Conservation (phyloP, 805 yeast genomes). For the Candida germanica region DNA sequence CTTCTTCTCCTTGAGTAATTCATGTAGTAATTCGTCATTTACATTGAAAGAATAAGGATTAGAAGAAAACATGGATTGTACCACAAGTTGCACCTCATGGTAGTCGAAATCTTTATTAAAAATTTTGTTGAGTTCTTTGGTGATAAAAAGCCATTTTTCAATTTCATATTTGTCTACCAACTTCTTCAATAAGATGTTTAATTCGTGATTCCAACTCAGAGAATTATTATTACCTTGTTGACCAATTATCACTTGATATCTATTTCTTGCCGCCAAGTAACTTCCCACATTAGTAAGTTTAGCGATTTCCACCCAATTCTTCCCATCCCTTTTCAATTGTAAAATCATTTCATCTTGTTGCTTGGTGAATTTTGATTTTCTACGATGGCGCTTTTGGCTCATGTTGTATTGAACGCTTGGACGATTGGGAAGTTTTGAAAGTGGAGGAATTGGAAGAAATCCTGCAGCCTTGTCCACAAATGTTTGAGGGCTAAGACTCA, state of each 20-base stretch:
- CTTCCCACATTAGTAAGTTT: constrained; percentile 60
- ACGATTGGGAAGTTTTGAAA: constrained; percentile 38
- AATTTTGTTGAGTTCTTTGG: constrained; percentile 56
- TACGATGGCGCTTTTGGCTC: constrained; percentile 48
- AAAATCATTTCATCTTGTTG: constrained; percentile 69
- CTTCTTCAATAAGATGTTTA: constrained; percentile 46
- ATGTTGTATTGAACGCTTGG: constrained; percentile 41
- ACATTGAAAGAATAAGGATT: constrained; percentile 61
- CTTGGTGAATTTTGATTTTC: constrained; percentile 66
- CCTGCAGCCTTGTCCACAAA: constrained; percentile 6
- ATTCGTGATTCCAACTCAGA: constrained; percentile 59
- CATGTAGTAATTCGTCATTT: constrained; percentile 41
- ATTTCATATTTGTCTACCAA: constrained; percentile 67
- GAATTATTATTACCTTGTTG: constrained; percentile 74
- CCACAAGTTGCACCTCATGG: constrained; percentile 52
- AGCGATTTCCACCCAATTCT: constrained; percentile 73
- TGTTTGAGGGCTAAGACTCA: constrained; percentile 1
- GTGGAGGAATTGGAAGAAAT: constrained; percentile 48
- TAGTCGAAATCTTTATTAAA: constrained; percentile 51
- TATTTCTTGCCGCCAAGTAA: constrained; percentile 68
- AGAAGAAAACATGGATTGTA: constrained; percentile 50
- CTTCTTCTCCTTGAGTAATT: constrained; percentile 35
- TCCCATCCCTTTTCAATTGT: constrained; percentile 57
- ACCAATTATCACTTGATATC: constrained; percentile 78
- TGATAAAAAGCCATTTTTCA: constrained; percentile 66